A percentile compares a stretch with the other conserved stretches of the same genome.
Conservation (phyloP, 371 early-diverging fungal species). For the Apophysomyces variabilis region DNA sequence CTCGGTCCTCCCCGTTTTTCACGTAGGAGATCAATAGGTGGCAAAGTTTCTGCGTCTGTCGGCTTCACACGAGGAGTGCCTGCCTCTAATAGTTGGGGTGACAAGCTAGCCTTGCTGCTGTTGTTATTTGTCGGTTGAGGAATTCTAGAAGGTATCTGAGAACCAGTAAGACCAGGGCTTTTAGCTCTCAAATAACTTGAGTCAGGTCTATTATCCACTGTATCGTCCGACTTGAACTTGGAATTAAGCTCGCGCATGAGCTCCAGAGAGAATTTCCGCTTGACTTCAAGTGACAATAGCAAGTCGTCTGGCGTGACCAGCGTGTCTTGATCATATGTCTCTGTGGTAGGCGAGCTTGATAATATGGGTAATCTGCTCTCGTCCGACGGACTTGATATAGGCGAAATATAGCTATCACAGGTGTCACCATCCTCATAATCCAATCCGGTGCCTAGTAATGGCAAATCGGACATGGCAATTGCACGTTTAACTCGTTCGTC, state of each 20-base stretch:
- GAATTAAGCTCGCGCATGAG: slow-evolving; percentile 39
- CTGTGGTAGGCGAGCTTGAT: slow-evolving; percentile 10
- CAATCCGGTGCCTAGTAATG: slow-evolving; percentile 42
- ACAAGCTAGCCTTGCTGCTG: not conserved
- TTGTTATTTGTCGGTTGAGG: slow-evolving; percentile 20
- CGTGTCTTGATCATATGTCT: not conserved
- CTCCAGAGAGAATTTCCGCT: slow-evolving; percentile 43
- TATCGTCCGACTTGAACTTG: slow-evolving; percentile 28
- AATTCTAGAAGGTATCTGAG: slow-evolving; percentile 44
- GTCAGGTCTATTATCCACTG: slow-evolving; percentile 14
- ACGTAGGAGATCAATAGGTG: not conserved
- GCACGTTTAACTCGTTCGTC: slow-evolving; percentile 51
- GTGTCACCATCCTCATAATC: slow-evolving; percentile 31
- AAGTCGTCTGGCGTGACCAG: slow-evolving; percentile 13
- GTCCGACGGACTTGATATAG: not conserved
- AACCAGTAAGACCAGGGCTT: slow-evolving; percentile 29
- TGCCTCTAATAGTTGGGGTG: slow-evolving; percentile 1
- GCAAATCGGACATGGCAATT: slow-evolving; percentile 42
- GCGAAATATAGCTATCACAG: slow-evolving; percentile 5
- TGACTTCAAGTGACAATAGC: slow-evolving; percentile 33
- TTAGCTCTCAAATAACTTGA: slow-evolving; percentile 25
- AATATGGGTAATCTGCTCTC: slow-evolving; percentile 4
- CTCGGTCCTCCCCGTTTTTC: not conserved
- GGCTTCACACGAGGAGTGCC: not conserved
- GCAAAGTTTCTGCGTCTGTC: not conserved